Base-by-base conservation (phyloP, 306 rosid genomes). In the Trifolium pratense region DNA sequence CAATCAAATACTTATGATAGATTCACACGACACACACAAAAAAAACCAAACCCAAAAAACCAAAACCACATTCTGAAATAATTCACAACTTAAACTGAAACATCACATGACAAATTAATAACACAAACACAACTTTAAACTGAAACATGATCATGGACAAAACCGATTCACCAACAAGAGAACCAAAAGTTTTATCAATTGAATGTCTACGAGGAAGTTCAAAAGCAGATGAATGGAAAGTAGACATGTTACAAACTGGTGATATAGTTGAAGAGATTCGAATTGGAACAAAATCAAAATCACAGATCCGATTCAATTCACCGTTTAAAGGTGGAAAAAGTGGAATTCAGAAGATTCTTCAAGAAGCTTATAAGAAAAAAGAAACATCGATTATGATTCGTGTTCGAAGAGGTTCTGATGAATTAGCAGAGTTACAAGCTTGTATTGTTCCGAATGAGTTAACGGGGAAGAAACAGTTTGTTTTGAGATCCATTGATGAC, bases 241-340 rank as follows among this genome's bases (percentile, higher is more conserved):
- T 68, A 1, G 96, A 89, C 69, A 87, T 90, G 91, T 90, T 90
- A 10, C 96, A 90, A 66, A 93, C 92, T 15, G 97, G 96, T 0
- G 98, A 87, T 66, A 90, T 93, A 43, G 97, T 93, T 0, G 96
- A 93, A 73, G 97, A 93, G 86, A 84, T 93, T 0, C 87, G 86
- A 10, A 80, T 93, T 68, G 97, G 97, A 0, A 48, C 46, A 32
- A 79, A 91, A 21, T 11, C 36, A 0, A 65, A 18, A 1, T 73
- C 82, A 0, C 29, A 48, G 51, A 42, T 75, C 66, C 80, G 84
- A 9, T 85, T 85, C 40, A 82, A 77, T 40, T 78, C 86, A 5
- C 97, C 96, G 6, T 89, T 93, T 82, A 93, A 86, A 83, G 74
- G 80, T 74, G 98, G 96, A 5, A 82, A 78, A 55, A 85, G 78